phyloP scores from a whole-genome alignment of 2,329 filamentous ascomycete species.

The Apiospora saccharicola region DNA sequence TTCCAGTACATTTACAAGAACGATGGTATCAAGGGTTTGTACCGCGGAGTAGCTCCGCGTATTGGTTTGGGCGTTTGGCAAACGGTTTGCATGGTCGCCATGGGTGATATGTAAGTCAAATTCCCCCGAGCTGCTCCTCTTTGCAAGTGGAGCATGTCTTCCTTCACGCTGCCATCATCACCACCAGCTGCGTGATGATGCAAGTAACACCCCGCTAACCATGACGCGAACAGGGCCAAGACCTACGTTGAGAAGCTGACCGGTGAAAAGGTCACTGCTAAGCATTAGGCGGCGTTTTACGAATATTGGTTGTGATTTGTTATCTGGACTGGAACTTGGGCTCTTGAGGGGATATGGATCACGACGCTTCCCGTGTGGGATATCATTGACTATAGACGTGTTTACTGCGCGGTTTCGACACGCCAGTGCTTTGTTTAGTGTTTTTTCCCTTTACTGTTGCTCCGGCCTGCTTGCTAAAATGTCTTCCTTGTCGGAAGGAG shows the following conservation, averaged over 20 bases:
- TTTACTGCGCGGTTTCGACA: slow-evolving; percentile 3
- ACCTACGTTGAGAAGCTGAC: slow-evolving; percentile 72
- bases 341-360: slow-evolving; percentile 5
- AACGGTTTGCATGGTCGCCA: slow-evolving; percentile 99
- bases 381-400: slow-evolving; percentile 19
- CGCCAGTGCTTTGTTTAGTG: slow-evolving; percentile 10
- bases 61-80: slow-evolving; percentile 98
- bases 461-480: not conserved
- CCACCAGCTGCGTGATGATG: not conserved
- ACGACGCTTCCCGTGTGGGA: slow-evolving; percentile 1
- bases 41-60: slow-evolving; percentile 92
- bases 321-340: slow-evolving; percentile 15
- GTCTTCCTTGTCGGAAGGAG: not conserved
- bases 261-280: slow-evolving; percentile 69
- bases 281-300: slow-evolving; percentile 64
- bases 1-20: slow-evolving; percentile 86
- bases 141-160: not conserved
- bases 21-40: slow-evolving; percentile 91
- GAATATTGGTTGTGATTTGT: slow-evolving; percentile 15
- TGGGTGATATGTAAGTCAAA: slow-evolving; percentile 91
- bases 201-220: slow-evolving; percentile 37
- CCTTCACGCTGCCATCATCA: slow-evolving; percentile 9
- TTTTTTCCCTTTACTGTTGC: not conserved
- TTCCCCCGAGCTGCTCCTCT: slow-evolving; percentile 12
- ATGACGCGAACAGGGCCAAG: slow-evolving; percentile 61